Evolutionary conservation across 305 asterid genomes (phyloP).

Genomic region (Fraxinus platypoda): DNA sequence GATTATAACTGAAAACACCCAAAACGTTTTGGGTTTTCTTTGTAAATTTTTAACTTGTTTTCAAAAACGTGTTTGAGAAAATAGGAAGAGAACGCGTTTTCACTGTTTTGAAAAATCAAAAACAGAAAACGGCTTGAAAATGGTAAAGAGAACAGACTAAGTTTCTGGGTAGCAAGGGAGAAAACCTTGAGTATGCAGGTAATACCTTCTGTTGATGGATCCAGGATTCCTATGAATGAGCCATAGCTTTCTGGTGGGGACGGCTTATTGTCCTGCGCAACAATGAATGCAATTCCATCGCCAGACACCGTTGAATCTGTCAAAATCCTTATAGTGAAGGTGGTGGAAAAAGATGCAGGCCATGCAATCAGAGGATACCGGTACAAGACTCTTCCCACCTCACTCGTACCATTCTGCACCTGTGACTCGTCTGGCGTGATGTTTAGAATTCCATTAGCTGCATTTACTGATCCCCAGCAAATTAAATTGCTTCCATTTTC

Average conservation of each 20-base stretch:
- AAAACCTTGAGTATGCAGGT: not conserved
- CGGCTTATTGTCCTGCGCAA: constrained; percentile 50
- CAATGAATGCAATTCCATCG: constrained; percentile 63
- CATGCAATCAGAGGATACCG: constrained; percentile 45
- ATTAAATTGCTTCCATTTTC: constrained; percentile 30
- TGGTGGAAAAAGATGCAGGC: constrained; percentile 61
- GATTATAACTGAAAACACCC: too few species aligned
- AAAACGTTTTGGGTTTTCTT: too few species aligned
- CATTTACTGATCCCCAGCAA: constrained; percentile 58
- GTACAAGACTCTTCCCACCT: constrained; percentile 54
- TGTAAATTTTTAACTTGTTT: too few species aligned
- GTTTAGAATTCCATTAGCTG: constrained; percentile 38
- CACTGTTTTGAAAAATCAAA: too few species aligned
- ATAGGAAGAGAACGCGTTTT: too few species aligned
- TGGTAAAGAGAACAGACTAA: too few species aligned
- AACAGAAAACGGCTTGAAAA: too few species aligned
- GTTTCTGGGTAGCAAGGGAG: not conserved
- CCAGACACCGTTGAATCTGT: constrained; percentile 39
- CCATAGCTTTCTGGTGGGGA: constrained; percentile 63
- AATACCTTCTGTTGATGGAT: constrained; percentile 60
- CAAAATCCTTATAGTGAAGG: constrained; percentile 41
- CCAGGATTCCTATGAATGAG: constrained; percentile 62
- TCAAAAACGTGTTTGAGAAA: too few species aligned
- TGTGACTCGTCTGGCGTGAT: constrained; percentile 38
- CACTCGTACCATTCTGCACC: constrained; percentile 23